Evolutionary conservation across 768 basidiomycete species (phyloP), one percentile per base, ranked within the genome.

Genomic region (Termitomyces sp.): DNA sequence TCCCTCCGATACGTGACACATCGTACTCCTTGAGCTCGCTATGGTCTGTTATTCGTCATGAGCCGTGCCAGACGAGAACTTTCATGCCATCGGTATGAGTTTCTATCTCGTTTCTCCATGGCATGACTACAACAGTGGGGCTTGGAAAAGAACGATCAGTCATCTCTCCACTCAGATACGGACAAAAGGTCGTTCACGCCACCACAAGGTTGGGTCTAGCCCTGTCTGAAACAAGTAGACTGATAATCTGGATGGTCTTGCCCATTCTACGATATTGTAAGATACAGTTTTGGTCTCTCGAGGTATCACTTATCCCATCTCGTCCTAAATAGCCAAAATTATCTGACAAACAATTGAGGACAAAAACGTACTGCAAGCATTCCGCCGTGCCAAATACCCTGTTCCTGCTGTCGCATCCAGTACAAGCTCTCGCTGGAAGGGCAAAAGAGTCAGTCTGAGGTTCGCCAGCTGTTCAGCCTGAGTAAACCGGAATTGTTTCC

Each of bases 371-470:
- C 91, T 19, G 95, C 93, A 53, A 98, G 78, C 84, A 98, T 87
- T 5, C 96, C 97, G 35, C 96, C 97, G 47, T 79, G 76, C 92
- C 95, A 98, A 2, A 84, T 72, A 7, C 90, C 82, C 53, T 86
- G 75, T 69, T 99, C 97, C 74, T 98, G 97, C 66, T 92, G 81
- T 63, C 84, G 82, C 93, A 99, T 96, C 97, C 97, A 99, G 65
- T 78, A 87, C 61, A 99, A 76, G 72, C 92, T 93, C 73, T 99
- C 97, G 84, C 70, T 99, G 97, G 82, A 98, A 99, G 1, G 95
- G 96, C 35, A 99, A 76, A 4, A 99, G 81, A 0, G 82, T 85
- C 49, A 92, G 81, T 69, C 92, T 96, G 58, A 98, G 75, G n/a
- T 85, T 86, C 2, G 73, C 75, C 2, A 96, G 95, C 56, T 95